Evolutionary conservation across 2,329 filamentous ascomycete genomes (phyloP).

Genomic region (Nemania serpens): DNA sequence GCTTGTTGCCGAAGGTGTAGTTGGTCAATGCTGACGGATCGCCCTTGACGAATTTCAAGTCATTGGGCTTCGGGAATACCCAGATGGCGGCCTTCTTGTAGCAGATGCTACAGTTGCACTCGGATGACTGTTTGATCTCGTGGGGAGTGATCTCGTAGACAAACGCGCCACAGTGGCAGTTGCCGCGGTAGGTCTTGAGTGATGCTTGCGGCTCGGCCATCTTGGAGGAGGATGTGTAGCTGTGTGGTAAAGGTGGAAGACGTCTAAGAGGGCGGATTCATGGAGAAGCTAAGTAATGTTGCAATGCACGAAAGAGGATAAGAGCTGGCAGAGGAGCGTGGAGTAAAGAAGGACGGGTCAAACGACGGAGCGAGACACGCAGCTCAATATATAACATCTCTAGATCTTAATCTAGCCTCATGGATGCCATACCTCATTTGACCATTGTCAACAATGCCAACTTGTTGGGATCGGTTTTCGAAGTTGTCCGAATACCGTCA

Average conservation of each 20-base stretch:
- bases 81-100: conserved; percentile 53
- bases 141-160: conserved; percentile 57
- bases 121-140: conserved; percentile 59
- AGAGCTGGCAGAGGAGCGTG: neutral
- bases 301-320: neutral
- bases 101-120: conserved; percentile 73
- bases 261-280: neutral
- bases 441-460: neutral
- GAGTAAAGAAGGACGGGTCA: neutral
- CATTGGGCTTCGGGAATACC: conserved; percentile 36
- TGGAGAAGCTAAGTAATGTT: neutral
- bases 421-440: neutral
- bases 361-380: neutral
- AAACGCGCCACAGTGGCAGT: conserved; percentile 61
- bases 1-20: conserved; percentile 43
- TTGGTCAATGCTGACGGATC: conserved; percentile 45
- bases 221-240: neutral
- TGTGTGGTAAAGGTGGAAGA: neutral
- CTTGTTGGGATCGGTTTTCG: conserved; percentile 26
- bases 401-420: conserved; percentile 3
- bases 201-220: conserved; percentile 32
- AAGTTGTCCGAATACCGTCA: conserved; percentile 19
- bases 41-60: conserved; percentile 55
- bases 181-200: conserved; percentile 56
- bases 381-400: conserved; percentile 9